phyloP scores from a whole-genome alignment of 495 filamentous ascomycete genomes.

The Neurospora hispaniola region DNA sequence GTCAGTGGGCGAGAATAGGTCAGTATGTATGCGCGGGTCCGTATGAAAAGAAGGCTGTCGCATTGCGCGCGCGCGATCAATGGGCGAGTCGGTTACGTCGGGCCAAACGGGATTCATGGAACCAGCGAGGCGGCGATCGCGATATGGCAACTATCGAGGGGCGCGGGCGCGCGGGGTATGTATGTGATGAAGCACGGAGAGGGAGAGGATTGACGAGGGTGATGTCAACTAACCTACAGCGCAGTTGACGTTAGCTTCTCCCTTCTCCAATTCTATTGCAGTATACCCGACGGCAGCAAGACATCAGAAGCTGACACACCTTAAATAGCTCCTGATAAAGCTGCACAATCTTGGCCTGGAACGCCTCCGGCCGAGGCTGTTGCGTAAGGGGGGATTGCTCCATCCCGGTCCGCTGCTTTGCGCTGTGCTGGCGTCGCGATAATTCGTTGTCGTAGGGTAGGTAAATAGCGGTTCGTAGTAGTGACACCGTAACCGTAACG shows the following conservation, averaged over 20 bases:
- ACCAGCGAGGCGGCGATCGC: not conserved
- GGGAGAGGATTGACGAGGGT: not conserved
- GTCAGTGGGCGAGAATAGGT: not conserved
- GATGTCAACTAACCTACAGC: not conserved
- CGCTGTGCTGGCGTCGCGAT: not conserved
- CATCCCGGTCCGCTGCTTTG: slow-evolving; percentile 36
- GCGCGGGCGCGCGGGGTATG: not conserved
- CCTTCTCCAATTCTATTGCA: not conserved
- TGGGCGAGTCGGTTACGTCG: not conserved
- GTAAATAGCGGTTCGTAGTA: too few species aligned
- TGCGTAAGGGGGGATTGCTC: slow-evolving; percentile 88
- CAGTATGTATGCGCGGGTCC: not conserved
- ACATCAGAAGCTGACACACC: slow-evolving; percentile 37
- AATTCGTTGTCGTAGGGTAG: not conserved
- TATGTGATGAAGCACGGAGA: not conserved
- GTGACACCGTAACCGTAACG: too few species aligned
- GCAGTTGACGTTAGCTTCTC: not conserved
- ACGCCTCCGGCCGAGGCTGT: slow-evolving; percentile 79
- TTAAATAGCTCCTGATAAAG: slow-evolving; percentile 83
- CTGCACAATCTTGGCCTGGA: slow-evolving; percentile 85
- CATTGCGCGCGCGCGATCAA: not conserved
- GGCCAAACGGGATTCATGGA: not conserved
- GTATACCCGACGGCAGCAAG: not conserved
- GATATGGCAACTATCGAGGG: not conserved
- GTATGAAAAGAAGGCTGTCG: not conserved